Conservation (phyloP, 2,329 filamentous ascomycete species). For the Neofusicoccum sp. region DNA sequence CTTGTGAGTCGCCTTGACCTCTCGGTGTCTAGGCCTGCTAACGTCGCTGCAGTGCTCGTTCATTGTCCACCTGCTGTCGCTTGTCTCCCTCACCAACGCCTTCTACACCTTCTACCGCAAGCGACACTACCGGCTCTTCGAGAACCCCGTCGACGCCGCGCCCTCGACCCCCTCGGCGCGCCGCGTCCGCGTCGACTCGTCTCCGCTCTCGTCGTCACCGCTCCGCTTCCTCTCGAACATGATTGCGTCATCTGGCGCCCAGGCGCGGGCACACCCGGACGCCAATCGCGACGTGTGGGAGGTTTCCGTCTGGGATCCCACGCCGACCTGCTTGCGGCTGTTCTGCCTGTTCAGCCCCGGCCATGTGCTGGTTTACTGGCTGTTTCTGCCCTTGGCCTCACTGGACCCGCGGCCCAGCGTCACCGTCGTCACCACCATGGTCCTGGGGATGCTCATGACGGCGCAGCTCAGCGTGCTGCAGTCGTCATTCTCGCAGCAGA, state of each 20-base stretch:
- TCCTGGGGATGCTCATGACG: conserved; percentile 73
- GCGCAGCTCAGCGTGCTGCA: conserved; percentile 73
- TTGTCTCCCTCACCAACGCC: conserved; percentile 71
- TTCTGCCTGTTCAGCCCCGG: conserved; percentile 92
- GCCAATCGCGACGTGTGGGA: conserved; percentile 90
- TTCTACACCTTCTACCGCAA: conserved; percentile 78
- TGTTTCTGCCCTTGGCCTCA: conserved; percentile 75
- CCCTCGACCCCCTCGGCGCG: conserved; percentile 81
- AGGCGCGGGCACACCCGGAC: conserved; percentile 80
- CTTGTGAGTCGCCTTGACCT: conserved; percentile 48
- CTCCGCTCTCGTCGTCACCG: conserved; percentile 74
- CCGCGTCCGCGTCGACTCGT: conserved; percentile 84
- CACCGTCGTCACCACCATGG: conserved; percentile 78
- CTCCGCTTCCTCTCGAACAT: conserved; percentile 71
- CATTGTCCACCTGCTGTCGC: conserved; percentile 66
- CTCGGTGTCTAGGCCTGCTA: conserved; percentile 1
- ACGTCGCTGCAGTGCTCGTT: conserved; percentile 46
- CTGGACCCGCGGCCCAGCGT: conserved; percentile 80
- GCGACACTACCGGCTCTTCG: conserved; percentile 87
- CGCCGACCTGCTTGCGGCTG: conserved; percentile 75
- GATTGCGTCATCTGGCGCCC: conserved; percentile 63
- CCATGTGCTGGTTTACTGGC: conserved; percentile 85
- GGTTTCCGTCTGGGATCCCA: conserved; percentile 87
- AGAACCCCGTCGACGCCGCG: conserved; percentile 72
- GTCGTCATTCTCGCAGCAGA: conserved; percentile 75